Evolutionary conservation across 2,329 filamentous ascomycete genomes (phyloP).

Genomic region (Neofusicoccum sp.): DNA sequence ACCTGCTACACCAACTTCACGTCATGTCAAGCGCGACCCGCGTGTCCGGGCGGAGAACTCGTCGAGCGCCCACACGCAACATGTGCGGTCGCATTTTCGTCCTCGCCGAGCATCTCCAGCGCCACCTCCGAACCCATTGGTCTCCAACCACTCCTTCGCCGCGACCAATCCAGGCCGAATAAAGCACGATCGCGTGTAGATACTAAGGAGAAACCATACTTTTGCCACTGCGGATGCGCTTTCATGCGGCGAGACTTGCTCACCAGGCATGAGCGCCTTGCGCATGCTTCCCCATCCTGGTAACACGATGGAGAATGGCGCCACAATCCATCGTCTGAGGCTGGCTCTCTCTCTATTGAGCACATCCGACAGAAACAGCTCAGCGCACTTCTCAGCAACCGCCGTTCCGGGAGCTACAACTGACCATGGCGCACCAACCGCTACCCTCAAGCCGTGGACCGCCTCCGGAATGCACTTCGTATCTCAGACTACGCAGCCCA

Average conservation of each 20-base stretch:
- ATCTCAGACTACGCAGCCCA: not conserved
- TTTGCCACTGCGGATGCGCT: slow-evolving; percentile 2
- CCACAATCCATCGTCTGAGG: not conserved
- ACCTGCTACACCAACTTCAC: not conserved
- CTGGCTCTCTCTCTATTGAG: not conserved
- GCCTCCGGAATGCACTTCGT: not conserved
- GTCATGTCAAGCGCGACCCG: not conserved
- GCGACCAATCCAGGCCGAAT: slow-evolving; percentile 23
- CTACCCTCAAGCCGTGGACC: not conserved
- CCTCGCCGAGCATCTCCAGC: slow-evolving; percentile 11
- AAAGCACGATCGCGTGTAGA: slow-evolving; percentile 20
- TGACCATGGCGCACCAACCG: not conserved
- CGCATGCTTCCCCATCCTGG: slow-evolving; percentile 26
- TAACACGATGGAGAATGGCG: not conserved
- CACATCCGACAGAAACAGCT: not conserved
- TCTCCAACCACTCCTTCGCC: slow-evolving; percentile 21
- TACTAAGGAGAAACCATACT: slow-evolving; percentile 13
- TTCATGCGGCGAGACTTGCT: slow-evolving; percentile 6
- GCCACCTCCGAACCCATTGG: slow-evolving; percentile 26
- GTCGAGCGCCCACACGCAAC: not conserved
- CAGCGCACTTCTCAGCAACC: not conserved
- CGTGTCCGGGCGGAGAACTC: not conserved
- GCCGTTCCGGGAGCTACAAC: not conserved
- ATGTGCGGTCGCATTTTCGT: slow-evolving; percentile 9
- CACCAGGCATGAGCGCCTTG: slow-evolving; percentile 12